Evolutionary conservation across 495 filamentous ascomycete genomes (phyloP), one percentile per base, ranked within the genome.

Genomic region (Pyronema omphalodes): DNA sequence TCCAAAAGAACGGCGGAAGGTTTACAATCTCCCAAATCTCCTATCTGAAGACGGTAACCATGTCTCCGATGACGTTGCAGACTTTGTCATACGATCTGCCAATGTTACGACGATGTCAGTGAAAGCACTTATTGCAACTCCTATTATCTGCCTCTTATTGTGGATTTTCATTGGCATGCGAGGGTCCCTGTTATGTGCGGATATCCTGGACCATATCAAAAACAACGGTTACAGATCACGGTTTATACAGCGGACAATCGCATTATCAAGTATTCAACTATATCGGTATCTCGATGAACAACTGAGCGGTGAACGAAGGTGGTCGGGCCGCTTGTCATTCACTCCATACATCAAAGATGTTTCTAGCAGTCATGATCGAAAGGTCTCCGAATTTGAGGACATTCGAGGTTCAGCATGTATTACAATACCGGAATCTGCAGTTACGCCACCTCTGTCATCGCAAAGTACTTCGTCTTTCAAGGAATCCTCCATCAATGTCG

Each of bases 241-340:
- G 0, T 35, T 37, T 18, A 12, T 18, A 8, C 44, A 48, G 18
- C 46, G 44, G 18, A 54, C 39, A 9, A 46, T 54, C 5, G 39
- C 9, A 18, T 46, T 54, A 9, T 34, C 23, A 8, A 9, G 12
- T 12, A 37, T 56, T 9, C 44, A 51, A 17, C 14, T 56, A 5
- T 56, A 50, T 46, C 3, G 35, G 5, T n/a, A 17, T 14, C 36
- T 56, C 4, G 54, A 56, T 19, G 54, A 56, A 43, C 46, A 50
- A 35, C 1, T 56, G n/a, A 51, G 12, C 11, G 41, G 36, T 9
- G 35, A 41, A 29, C 19, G 54, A 8, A 12, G 46, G 6, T 56
- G 44, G 44, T 12, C 8, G 9, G 54, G 46, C 7, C 23, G 54
- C 4, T 9, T 40, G 0, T 40, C 45, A 9, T 7, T 15, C 4